These are phyloP conservation scores for Schizochytrium sp. DNA, from an alignment of 108 stramenopile species.

Conservation along the genomic window DNA sequence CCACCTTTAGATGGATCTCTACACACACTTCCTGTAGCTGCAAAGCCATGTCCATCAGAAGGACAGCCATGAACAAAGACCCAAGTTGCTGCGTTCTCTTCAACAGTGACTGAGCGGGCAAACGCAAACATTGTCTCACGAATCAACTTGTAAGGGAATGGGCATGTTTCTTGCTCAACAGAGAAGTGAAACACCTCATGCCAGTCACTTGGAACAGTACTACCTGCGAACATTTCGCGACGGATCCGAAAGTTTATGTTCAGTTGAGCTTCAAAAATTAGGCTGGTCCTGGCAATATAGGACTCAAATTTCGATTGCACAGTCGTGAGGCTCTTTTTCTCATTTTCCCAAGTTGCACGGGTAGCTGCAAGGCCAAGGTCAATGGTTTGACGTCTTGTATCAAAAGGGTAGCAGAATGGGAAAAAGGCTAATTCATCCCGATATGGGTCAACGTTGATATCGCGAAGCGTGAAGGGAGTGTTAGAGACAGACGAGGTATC, in stretches of 20 bases:
- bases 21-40: neutral
- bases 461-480: neutral
- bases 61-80: constrained; percentile 11
- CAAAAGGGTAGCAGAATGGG: constrained; percentile 37
- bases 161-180: neutral
- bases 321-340: neutral
- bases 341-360: constrained; percentile 28
- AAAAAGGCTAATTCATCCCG: constrained; percentile 18
- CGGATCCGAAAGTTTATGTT: neutral
- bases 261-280: neutral
- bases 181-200: constrained; percentile 24
- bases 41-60: neutral
- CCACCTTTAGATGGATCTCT: neutral
- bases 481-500: neutral
- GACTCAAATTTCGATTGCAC: neutral
- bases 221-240: neutral
- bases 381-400: neutral
- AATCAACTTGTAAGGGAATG: neutral
- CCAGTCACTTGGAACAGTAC: neutral
- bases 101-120: neutral
- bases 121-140: neutral
- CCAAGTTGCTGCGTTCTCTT: constrained; percentile 12
- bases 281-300: neutral
- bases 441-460: neutral
- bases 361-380: constrained; percentile 4